Base-by-base conservation (phyloP, 495 filamentous ascomycete species). In the Pseudevernia furfuracea region DNA sequence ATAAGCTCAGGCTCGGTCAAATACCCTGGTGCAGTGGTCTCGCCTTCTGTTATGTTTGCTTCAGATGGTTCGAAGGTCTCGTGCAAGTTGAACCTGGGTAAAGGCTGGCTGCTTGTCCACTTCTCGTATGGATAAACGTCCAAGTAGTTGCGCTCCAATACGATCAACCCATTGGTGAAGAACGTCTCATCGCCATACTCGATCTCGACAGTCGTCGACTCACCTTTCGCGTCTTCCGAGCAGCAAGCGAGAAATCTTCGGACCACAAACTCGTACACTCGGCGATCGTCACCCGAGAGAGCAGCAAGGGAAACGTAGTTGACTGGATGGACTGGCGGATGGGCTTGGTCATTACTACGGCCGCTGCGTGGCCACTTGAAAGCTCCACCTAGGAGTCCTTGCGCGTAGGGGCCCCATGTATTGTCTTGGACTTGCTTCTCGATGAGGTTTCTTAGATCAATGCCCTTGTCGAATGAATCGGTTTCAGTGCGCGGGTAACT, bases 401-500 rank as follows among this genome's bases (percentile, higher is more conserved):
- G 88, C 39, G 94, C 92, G 73, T 91, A 96, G 52, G 78, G 74
- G 1, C 93, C 92, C 94, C 94, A 98, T 49, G 76, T 72, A 34
- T 76, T 73, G 66, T 90, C 88, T 53, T 81, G 86, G 3, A 82
- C 85, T 72, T 98, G 94, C 72, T 95, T 97, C 65, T 90, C 84
- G 6, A 96, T 80, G 15, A 98, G 76, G 25, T 82, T 85, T 57
- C 81, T 85, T 11, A 98, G 80, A 74, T 97, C 87, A 74, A 97
- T 97, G 21, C 79, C 93, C 69, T 85, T 84, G 71, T 96, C 92
- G 72, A 98, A 98, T 36, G 94, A 89, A 73, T 98, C 95, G 1
- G 94, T 98, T 76, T 98, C 94, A 5, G 94, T 98, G 67, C 94
- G 84, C 9, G 94, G 94, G 73, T 98, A 98, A 75, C 90, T 95